These are phyloP conservation scores for Odonthalia washingtoniensis DNA, from an alignment of 31 red algal genomes.

Conservation along the genomic window DNA sequence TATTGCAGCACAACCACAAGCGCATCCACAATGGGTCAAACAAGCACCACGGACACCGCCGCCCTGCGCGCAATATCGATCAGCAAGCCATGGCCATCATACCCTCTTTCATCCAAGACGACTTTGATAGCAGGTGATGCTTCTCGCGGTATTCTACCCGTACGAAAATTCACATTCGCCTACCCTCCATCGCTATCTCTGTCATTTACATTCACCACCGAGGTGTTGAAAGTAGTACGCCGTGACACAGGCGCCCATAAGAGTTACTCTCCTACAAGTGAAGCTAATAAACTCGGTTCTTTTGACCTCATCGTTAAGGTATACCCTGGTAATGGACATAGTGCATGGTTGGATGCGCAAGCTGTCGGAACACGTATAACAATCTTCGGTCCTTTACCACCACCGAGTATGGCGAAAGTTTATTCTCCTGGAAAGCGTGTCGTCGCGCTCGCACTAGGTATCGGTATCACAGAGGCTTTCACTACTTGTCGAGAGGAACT, in stretches of 20 bases:
- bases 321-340: slow-evolving; percentile 39
- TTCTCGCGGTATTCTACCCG: slow-evolving; percentile 19
- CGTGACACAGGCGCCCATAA: slow-evolving; percentile 31
- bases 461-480: slow-evolving; percentile 42
- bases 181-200: slow-evolving; percentile 37
- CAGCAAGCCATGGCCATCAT: slow-evolving; percentile 35
- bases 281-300: slow-evolving; percentile 12
- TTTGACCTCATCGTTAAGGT: slow-evolving; percentile 47
- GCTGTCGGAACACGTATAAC: slow-evolving; percentile 21
- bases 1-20: too few species aligned
- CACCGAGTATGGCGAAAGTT: slow-evolving; percentile 14
- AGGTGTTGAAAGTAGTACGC: slow-evolving; percentile 42
- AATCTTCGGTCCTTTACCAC: slow-evolving; percentile 46
- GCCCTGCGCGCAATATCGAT: too few species aligned
- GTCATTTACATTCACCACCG: slow-evolving; percentile 9
- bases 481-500: slow-evolving; percentile 21
- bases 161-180: slow-evolving; percentile 38
- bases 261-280: slow-evolving; percentile 49
- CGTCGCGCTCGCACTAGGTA: slow-evolving; percentile 36
- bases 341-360: slow-evolving; percentile 33
- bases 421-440: slow-evolving; percentile 35
- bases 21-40: too few species aligned
- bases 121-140: slow-evolving; percentile 11
- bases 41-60: too few species aligned
- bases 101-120: slow-evolving; percentile 39